Evolutionary conservation across 2,329 filamentous ascomycete species (phyloP).

Genomic region (Pseudopithomyces chartarum): DNA sequence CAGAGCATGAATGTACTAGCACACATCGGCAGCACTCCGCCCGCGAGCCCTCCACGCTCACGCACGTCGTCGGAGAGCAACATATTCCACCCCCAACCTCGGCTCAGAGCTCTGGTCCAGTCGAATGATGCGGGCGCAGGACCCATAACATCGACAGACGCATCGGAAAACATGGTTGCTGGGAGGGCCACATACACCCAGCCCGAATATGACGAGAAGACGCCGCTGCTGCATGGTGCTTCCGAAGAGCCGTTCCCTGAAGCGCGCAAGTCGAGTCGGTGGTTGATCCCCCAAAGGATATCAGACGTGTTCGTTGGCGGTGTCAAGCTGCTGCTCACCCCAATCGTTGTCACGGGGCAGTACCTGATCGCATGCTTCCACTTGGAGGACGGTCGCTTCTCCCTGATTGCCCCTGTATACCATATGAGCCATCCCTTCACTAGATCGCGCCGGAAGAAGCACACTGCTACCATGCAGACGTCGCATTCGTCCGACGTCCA

Average conservation of each 20-base stretch:
- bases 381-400: slow-evolving; percentile 78
- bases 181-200: slow-evolving; percentile 24
- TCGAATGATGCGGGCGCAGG: slow-evolving; percentile 42
- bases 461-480: slow-evolving; percentile 27
- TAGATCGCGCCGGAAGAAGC: slow-evolving; percentile 43
- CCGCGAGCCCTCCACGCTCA: slow-evolving; percentile 55
- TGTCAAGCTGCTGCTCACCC: slow-evolving; percentile 77
- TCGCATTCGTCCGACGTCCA: slow-evolving; percentile 27
- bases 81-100: slow-evolving; percentile 36
- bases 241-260: slow-evolving; percentile 36
- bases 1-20: slow-evolving; percentile 93
- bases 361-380: slow-evolving; percentile 85
- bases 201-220: slow-evolving; percentile 65
- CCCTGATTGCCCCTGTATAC: slow-evolving; percentile 74
- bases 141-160: slow-evolving; percentile 29
- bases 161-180: slow-evolving; percentile 39
- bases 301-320: slow-evolving; percentile 74
- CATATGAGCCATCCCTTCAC: slow-evolving; percentile 61
- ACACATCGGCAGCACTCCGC: slow-evolving; percentile 66
- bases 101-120: slow-evolving; percentile 22
- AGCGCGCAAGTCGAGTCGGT: slow-evolving; percentile 46
- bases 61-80: slow-evolving; percentile 61
- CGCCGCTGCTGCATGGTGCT: slow-evolving; percentile 62
- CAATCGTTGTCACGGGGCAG: slow-evolving; percentile 77
- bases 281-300: slow-evolving; percentile 69